A percentile compares a stretch with the other conserved stretches of the same genome.
These are phyloP conservation scores for Pouteria glomerata DNA, from an alignment of 148 eudicot genomes.

Conservation along the genomic window DNA sequence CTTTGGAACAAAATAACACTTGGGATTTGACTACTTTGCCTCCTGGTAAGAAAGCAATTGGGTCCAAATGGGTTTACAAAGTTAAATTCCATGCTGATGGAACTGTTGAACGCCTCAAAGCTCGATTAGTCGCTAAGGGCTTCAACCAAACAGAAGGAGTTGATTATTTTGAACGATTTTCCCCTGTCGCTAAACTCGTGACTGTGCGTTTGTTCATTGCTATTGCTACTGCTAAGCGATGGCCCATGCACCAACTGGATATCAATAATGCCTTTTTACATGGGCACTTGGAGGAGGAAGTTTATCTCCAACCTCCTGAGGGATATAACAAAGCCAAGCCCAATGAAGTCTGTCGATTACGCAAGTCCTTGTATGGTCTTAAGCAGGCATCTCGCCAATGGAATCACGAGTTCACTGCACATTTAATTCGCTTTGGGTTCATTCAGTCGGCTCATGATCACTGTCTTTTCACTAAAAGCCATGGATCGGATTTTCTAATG, in stretches of 20 bases:
- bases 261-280: too few species aligned
- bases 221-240: background rate
- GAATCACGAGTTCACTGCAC: background rate
- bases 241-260: background rate
- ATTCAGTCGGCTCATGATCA: background rate
- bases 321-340: background rate
- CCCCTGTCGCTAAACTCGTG: background rate
- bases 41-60: too few species aligned
- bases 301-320: too few species aligned
- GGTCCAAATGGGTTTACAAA: background rate
- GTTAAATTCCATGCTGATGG: background rate
- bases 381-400: background rate
- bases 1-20: too few species aligned
- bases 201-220: background rate
- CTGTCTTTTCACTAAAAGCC: background rate
- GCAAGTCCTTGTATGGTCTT: background rate
- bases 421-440: background rate
- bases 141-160: too few species aligned
- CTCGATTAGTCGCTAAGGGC: background rate
- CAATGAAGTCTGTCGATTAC: background rate
- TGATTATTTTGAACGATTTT: too few species aligned
- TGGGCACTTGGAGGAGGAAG: too few species aligned
- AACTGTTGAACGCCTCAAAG: background rate
- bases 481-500: background rate
- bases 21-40: too few species aligned